Evolutionary conservation across 208 protist genomes (phyloP), one percentile per base, ranked within the genome.

Genomic region (Blastocrithidia nonstop): DNA sequence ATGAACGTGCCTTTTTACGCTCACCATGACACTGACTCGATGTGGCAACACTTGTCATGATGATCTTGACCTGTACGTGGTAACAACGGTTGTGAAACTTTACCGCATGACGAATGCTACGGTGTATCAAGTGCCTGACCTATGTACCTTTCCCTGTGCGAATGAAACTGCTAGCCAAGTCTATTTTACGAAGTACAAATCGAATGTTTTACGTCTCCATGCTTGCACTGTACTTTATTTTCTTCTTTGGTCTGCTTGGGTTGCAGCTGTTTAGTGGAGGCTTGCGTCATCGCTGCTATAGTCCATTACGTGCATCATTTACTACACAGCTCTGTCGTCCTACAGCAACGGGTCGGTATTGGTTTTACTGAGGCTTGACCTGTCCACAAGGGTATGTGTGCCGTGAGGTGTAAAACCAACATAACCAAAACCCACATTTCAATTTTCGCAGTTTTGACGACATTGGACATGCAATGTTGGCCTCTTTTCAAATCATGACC

Each of bases 1-100:
- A 93, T 51, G 53, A 61, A 45, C 72, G 82, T 38, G 61, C 76
- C 15, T 95, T 83, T 53, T 62, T 95, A 17, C 81, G 84, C 28
- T 87, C 88, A n/a, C 66, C 69, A 37, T 96, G 88, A 86, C 81
- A 84, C 60, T 88, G 79, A 67, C 59, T 96, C 17, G 91, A 96
- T 58, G 73, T 70, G 31, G 80, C 71, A n/a, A 82, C 86, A 22
- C 56, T 94, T 33, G 52, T 88, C 25, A 56, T 91, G 37, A 71
- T 75, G 56, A 64, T 84, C 19, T 48, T 88, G 36, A 66, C 70
- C 38, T 92, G 82, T 53, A 84, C 75, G 45, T 61, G 55, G 48
- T 79, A 66, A 70, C 64, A 66, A 45, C 48, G 67, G 31, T 20
- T 87, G 22, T 84, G 72, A 70, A 90, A 86, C 57, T 89, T 90